A percentile compares a stretch with the other conserved stretches of the same genome.
Conservation (phyloP, 371 early-diverging fungal species). For the Mortierella sp. region DNA sequence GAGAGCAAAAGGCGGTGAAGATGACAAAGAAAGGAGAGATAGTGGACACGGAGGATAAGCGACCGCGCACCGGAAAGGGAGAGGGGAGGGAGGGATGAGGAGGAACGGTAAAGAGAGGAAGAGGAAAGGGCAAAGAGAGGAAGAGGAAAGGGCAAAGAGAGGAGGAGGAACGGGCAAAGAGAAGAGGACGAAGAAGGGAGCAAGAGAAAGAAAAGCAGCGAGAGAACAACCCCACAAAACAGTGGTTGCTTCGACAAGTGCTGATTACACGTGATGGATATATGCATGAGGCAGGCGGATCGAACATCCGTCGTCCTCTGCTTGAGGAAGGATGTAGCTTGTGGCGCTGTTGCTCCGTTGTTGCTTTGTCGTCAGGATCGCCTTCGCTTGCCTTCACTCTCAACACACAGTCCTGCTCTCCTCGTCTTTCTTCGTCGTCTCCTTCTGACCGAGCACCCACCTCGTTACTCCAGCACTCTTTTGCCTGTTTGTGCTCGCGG, state of each 20-base stretch:
- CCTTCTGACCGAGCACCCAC: background rate
- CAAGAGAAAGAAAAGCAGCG: background rate
- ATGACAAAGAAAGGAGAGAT: background rate
- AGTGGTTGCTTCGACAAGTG: background rate
- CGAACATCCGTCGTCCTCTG: background rate
- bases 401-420: background rate
- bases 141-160: background rate
- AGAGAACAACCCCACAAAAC: background rate
- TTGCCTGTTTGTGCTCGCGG: too few species aligned
- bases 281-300: background rate
- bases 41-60: background rate
- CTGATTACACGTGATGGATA: background rate
- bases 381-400: too few species aligned
- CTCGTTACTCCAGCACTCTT: background rate
- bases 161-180: background rate
- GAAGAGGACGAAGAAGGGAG: background rate
- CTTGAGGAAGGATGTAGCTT: background rate
- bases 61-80: conserved; percentile 7
- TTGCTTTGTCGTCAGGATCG: too few species aligned
- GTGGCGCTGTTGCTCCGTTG: too few species aligned
- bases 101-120: background rate
- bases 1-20: background rate
- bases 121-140: background rate
- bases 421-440: background rate
- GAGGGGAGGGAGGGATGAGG: too few species aligned